phyloP scores from a whole-genome alignment of 306 rosid species.

The Oemleria cerasiformis region DNA sequence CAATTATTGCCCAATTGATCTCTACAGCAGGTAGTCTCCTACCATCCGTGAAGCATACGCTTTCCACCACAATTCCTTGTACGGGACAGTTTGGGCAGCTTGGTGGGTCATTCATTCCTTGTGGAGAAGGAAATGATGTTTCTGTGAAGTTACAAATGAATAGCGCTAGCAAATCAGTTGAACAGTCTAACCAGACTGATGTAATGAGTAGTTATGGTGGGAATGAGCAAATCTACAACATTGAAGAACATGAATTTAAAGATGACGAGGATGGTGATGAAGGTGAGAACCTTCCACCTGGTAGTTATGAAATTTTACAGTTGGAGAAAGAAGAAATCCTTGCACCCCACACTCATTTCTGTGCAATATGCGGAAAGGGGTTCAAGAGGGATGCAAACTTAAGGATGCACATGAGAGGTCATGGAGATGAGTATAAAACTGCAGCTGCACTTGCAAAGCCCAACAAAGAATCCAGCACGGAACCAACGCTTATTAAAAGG shows the following conservation, averaged over 20 bases:
- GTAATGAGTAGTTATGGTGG: conserved; percentile 39
- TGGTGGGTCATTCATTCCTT: conserved; percentile 39
- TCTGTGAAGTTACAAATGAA: conserved; percentile 38
- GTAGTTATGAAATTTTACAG: conserved; percentile 90
- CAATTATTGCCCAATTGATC: conserved; percentile 83
- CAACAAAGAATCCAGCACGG: conserved; percentile 59
- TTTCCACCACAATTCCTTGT: conserved; percentile 38
- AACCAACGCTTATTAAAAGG: conserved; percentile 73
- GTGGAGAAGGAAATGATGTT: conserved; percentile 34
- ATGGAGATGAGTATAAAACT: conserved; percentile 95
- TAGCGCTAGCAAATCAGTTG: conserved; percentile 42
- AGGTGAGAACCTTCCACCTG: conserved; percentile 86
- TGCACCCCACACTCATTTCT: conserved; percentile 97
- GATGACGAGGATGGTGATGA: conserved; percentile 93
- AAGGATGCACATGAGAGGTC: conserved; percentile 99
- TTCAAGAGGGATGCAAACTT: conserved; percentile 98
- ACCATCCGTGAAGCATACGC: conserved; percentile 64
- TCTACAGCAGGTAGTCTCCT: conserved; percentile 94
- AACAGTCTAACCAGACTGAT: conserved; percentile 47
- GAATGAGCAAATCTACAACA: conserved; percentile 44
- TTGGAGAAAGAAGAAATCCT: conserved; percentile 96
- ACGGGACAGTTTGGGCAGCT: conserved; percentile 51
- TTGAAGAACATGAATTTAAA: conserved; percentile 80
- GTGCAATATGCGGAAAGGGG: conserved; percentile 95
- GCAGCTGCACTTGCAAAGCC: conserved; percentile 99